Conservation (phyloP, 2,329 filamentous ascomycete species). For the Fusarium sterilihyphosum region DNA sequence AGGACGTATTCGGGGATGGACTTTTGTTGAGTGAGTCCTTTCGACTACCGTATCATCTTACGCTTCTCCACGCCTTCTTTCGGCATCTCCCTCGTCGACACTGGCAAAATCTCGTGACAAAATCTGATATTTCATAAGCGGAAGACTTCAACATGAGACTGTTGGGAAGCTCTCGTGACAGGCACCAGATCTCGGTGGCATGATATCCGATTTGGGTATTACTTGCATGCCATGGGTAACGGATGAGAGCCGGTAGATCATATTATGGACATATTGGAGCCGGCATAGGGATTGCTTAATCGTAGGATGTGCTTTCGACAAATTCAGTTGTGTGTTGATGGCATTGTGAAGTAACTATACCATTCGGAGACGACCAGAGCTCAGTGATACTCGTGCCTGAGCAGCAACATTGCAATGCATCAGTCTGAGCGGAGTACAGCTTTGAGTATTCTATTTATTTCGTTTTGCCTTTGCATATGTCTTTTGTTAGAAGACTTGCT, state of each 20-base stretch:
- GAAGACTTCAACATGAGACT: neutral
- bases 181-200: neutral
- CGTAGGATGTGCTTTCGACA: neutral
- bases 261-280: neutral
- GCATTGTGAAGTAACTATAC: neutral
- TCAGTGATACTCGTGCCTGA: neutral
- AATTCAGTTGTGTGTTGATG: neutral
- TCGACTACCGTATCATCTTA: neutral
- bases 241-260: neutral
- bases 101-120: neutral
- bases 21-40: neutral
- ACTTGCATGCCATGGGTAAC: neutral
- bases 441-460: neutral
- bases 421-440: neutral
- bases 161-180: constrained; percentile 7
- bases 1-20: neutral
- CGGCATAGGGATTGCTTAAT: neutral
- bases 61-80: constrained; percentile 6
- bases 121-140: neutral
- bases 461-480: too few species aligned
- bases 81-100: neutral
- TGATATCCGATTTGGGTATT: neutral
- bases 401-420: neutral
- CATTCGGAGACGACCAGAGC: neutral
- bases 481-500: neutral